Conservation (phyloP, 1,139 yeast genomes). For the Candida sp. region DNA sequence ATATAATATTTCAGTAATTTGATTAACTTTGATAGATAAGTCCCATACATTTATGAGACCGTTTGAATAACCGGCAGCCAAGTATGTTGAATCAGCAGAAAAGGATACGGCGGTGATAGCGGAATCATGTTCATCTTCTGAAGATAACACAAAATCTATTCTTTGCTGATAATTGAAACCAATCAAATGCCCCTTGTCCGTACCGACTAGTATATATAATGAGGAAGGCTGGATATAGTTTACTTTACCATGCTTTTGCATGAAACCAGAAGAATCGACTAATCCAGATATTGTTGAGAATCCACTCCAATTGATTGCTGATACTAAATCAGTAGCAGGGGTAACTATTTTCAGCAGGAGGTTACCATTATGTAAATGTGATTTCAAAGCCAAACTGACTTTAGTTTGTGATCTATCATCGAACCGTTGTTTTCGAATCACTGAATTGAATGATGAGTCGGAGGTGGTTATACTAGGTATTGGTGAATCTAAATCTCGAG, state of each 20-base stretch:
- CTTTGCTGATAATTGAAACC: conserved; percentile 65
- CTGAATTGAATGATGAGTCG: conserved; percentile 2
- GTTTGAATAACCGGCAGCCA: conserved; percentile 32
- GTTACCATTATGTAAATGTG: conserved; percentile 3
- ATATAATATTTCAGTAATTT: conserved; percentile 15
- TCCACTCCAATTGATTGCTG: conserved; percentile 21
- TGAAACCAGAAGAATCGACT: conserved; percentile 22
- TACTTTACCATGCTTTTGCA: conserved; percentile 45
- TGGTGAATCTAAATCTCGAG: conserved; percentile 8
- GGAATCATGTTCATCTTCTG: conserved; percentile 5
- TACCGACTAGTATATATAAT: conserved; percentile 56
- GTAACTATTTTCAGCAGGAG: not conserved
- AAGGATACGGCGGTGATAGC: conserved; percentile 42
- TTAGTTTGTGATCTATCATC: conserved; percentile 39
- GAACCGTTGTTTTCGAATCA: conserved; percentile 20
- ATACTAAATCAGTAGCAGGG: not conserved
- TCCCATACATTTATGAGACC: conserved; percentile 33
- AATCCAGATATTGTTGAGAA: conserved; percentile 16
- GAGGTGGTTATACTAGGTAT: conserved; percentile 5
- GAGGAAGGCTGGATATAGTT: conserved; percentile 25
- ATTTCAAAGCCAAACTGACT: conserved; percentile 18
- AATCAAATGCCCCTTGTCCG: conserved; percentile 54
- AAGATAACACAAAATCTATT: conserved; percentile 37
- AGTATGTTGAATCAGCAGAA: conserved; percentile 28
- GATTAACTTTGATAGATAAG: conserved; percentile 9